A percentile compares a stretch with the other conserved stretches of the same genome.
Conservation (phyloP, 352 stramenopile species). For the Phytophthora multivora region DNA sequence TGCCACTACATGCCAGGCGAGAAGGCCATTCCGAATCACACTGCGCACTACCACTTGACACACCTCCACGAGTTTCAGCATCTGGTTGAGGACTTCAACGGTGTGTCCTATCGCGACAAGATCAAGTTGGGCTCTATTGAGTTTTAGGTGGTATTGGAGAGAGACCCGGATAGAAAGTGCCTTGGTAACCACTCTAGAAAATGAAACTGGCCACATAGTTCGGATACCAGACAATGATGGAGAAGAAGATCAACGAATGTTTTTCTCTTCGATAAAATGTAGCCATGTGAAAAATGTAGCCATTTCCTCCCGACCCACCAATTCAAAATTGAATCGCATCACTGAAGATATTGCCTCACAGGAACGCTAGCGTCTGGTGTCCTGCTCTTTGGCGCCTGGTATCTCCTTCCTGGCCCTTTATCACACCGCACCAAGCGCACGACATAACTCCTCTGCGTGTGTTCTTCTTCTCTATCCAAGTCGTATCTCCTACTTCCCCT, state of each 20-base stretch:
- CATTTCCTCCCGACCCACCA: constrained; percentile 1
- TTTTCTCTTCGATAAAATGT: not conserved
- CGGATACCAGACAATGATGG: too few relatives aligned
- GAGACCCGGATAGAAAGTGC: too few relatives aligned
- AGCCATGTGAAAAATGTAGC: constrained; percentile 6
- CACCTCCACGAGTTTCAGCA: constrained; percentile 67
- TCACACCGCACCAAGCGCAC: not conserved
- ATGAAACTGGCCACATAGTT: not conserved
- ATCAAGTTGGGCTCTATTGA: constrained; percentile 46
- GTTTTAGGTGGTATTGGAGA: constrained; percentile 15
- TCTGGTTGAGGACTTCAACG: constrained; percentile 77
- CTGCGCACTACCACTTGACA: constrained; percentile 69
- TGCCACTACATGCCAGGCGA: constrained; percentile 72
- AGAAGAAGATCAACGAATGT: too few relatives aligned
- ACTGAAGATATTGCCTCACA: constrained; percentile 17
- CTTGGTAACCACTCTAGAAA: too few relatives aligned
- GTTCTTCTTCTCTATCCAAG: constrained; percentile 7
- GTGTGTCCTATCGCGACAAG: constrained; percentile 69
- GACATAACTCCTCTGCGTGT: not conserved
- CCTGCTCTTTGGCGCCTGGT: not conserved
- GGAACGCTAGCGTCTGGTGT: not conserved
- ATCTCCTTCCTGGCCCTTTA: not conserved
- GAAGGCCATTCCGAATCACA: constrained; percentile 78
- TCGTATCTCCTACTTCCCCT: not conserved
- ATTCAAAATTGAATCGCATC: constrained; percentile 27